Evolutionary conservation across 495 filamentous ascomycete genomes (phyloP), one percentile per base, ranked within the genome.

Genomic region (Xylaria castorea): DNA sequence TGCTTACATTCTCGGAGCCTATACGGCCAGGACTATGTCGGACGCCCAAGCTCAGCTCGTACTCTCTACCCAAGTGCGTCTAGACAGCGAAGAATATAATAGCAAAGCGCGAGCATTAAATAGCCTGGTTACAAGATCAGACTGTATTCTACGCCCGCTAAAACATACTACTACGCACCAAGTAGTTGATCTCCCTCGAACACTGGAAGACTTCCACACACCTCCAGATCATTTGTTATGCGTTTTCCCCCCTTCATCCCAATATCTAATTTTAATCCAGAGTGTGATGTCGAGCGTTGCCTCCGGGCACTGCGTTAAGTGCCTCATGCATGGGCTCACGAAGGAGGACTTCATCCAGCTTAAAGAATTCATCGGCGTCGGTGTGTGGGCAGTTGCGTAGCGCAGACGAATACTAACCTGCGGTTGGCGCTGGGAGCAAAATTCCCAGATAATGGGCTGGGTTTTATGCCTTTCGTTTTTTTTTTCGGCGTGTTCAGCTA

Each of bases 41-140:
- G 42, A 44, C 42, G 42, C 42, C 42, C 12, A 44, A 44, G 42
- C 1, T 5, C 42, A 44, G 42, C 42, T 44, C 9, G 11, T 44
- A 12, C 42, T 12, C 42, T 44, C 42, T 44, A 44, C 42, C 12
- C 42, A 44, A 44, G 11, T 12, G 11, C 11, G 42, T 1, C 42
- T 4, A 38, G 3, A 38, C 36, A 38, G 9, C 34, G n/a, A n/a
- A n/a, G n/a, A n/a, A n/a, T n/a, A n/a, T n/a, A n/a, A n/a, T 50
- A 50, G 0, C 2, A n/a, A 6, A 22, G 48, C 20, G 20, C 7
- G 20, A n/a, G 0, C 20, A n/a, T 3, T 3, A 7, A 50, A 25
- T 25, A 2, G 1, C 5, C 0, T 2, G 8, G 22, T 5, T 12
- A 3, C 0, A 11, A 27, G 2, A 27, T 3, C 3, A 11, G 22